Evolutionary conservation across 108 stramenopile species (phyloP).

Genomic region (Nitzschia putrida): DNA sequence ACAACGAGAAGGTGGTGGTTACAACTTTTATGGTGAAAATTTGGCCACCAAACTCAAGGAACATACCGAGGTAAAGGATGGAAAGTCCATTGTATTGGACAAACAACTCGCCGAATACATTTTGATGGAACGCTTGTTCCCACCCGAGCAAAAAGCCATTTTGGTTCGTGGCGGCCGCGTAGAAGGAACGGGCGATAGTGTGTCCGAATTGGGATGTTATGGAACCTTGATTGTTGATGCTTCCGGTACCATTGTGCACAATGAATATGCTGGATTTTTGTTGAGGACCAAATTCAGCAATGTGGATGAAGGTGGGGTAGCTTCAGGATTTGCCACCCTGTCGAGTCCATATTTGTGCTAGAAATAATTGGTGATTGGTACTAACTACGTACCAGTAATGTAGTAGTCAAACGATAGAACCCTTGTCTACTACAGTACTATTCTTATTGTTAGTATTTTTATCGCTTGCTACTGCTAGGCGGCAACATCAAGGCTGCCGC

Average conservation of each 20-base stretch:
- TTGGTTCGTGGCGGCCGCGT: constrained; percentile 70
- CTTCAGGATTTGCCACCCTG: constrained; percentile 82
- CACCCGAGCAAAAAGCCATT: constrained; percentile 73
- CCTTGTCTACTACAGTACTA: no score
- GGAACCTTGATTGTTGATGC: constrained; percentile 56
- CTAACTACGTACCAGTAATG: not conserved
- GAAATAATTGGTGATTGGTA: not conserved
- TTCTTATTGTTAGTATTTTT: no score
- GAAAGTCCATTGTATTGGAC: constrained; percentile 19
- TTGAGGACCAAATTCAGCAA: constrained; percentile 82
- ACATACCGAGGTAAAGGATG: constrained; percentile 38
- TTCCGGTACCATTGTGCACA: constrained; percentile 64
- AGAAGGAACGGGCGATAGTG: constrained; percentile 72
- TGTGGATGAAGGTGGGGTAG: constrained; percentile 89
- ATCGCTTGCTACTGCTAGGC: not conserved
- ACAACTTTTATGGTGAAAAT: constrained; percentile 93
- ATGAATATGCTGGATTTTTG: constrained; percentile 76
- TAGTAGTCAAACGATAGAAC: no score
- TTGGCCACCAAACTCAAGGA: constrained; percentile 57
- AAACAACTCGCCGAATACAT: constrained; percentile 77
- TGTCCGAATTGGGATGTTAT: constrained; percentile 83
- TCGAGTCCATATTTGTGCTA: constrained; percentile 83
- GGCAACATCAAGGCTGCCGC: constrained; percentile 59
- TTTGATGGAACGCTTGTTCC: constrained; percentile 85
- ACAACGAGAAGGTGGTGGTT: constrained; percentile 98